Percentiles rank a stretch among this genome's conserved stretches.
These are phyloP conservation scores for Microcera coccophila DNA, from an alignment of 2,329 filamentous ascomycete genomes.

Conservation along the genomic window DNA sequence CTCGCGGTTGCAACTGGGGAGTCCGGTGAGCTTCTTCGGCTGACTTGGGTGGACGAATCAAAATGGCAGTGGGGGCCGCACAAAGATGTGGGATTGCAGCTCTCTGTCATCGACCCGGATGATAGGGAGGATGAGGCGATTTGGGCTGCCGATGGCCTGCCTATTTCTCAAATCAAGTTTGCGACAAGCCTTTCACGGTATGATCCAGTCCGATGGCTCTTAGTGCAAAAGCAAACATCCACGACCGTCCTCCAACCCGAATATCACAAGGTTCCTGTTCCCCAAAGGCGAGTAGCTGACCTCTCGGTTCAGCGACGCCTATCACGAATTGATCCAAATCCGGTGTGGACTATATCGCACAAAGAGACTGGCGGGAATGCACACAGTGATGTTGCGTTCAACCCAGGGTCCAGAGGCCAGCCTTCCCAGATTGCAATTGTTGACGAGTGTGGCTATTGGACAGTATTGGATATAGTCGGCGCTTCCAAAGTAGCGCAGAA, in stretches of 20 bases:
- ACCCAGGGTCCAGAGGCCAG: constrained; percentile 44
- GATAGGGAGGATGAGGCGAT: constrained; percentile 45
- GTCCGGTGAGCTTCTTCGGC: constrained; percentile 54
- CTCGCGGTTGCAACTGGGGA: constrained; percentile 53
- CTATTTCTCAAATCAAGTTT: constrained; percentile 51
- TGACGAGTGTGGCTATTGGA: constrained; percentile 64
- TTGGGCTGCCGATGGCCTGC: constrained; percentile 52
- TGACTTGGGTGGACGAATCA: constrained; percentile 49
- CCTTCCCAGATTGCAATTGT: constrained; percentile 63
- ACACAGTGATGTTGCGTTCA: constrained; percentile 64
- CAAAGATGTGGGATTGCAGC: constrained; percentile 43
- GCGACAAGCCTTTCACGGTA: constrained; percentile 36
- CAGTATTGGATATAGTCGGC: constrained; percentile 57
- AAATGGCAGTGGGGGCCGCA: constrained; percentile 52
- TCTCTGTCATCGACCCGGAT: constrained; percentile 40
- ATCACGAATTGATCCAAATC: constrained; percentile 54
- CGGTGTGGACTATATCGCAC: constrained; percentile 49
- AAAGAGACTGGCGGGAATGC: constrained; percentile 50
- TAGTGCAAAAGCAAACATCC: constrained; percentile 50
- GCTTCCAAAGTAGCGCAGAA: constrained; percentile 33
- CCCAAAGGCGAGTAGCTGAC: constrained; percentile 14
- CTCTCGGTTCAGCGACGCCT: constrained; percentile 25
- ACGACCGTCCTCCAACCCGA: constrained; percentile 52
- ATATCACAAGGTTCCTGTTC: constrained; percentile 38
- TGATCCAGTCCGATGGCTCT: constrained; percentile 45